These are phyloP conservation scores for Nematodospora anomalae DNA, from an alignment of 1,139 yeast species.

Conservation along the genomic window DNA sequence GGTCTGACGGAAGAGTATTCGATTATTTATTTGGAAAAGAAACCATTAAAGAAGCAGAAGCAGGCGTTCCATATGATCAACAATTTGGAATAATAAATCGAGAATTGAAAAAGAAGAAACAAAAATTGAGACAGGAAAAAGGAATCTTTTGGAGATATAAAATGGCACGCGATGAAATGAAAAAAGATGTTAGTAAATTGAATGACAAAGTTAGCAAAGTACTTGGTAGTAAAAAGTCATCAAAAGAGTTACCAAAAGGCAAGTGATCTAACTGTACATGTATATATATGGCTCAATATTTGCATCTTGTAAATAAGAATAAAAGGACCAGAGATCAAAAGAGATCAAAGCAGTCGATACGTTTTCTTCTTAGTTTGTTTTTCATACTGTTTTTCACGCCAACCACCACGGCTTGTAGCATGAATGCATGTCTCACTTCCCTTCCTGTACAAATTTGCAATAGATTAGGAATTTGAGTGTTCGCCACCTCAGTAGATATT, in stretches of 20 bases:
- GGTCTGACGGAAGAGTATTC: slow-evolving; percentile 89
- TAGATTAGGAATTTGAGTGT: too few relatives aligned
- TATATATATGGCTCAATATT: too few relatives aligned
- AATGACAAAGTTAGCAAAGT: slow-evolving; percentile 17
- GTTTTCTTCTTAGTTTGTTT: too few relatives aligned
- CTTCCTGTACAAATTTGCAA: too few relatives aligned
- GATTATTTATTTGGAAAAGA: slow-evolving; percentile 81
- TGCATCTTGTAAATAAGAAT: too few relatives aligned
- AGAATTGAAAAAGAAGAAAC: slow-evolving; percentile 40
- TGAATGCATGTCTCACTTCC: too few relatives aligned
- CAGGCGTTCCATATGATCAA: slow-evolving; percentile 68
- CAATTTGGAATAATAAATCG: slow-evolving; percentile 44
- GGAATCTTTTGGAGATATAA: slow-evolving; percentile 45
- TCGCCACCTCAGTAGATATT: too few relatives aligned
- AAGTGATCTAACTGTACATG: neutral
- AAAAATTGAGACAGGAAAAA: slow-evolving; percentile 38
- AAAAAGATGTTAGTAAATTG: slow-evolving; percentile 30
- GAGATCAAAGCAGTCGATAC: too few relatives aligned
- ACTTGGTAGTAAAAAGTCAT: neutral
- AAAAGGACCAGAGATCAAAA: too few relatives aligned
- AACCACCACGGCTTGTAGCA: too few relatives aligned
- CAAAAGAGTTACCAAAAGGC: slow-evolving; percentile 8
- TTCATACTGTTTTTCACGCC: too few relatives aligned
- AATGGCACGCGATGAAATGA: slow-evolving; percentile 36
- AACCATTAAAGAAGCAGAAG: slow-evolving; percentile 70